phyloP scores from a whole-genome alignment of 2,329 filamentous ascomycete genomes.

The Neophaeococcomyces aloes region DNA sequence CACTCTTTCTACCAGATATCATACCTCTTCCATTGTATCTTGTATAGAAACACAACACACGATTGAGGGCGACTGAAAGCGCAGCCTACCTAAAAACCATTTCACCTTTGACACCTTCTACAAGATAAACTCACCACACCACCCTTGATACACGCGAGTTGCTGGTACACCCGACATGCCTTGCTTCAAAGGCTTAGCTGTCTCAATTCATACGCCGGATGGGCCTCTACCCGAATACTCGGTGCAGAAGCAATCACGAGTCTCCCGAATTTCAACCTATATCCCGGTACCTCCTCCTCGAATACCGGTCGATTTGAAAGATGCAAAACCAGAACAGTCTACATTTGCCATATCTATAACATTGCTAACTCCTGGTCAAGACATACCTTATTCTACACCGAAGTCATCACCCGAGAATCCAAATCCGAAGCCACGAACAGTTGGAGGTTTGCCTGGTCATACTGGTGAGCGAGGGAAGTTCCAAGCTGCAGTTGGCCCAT shows the following conservation, averaged over 20 bases:
- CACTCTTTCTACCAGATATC: too few relatives aligned
- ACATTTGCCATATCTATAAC: slow-evolving; percentile 98
- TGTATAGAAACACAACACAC: too few relatives aligned
- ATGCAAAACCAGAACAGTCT: slow-evolving; percentile 75
- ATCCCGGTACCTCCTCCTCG: slow-evolving; percentile 89
- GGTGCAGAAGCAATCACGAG: slow-evolving; percentile 83
- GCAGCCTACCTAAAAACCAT: too few relatives aligned
- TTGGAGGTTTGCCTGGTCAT: slow-evolving; percentile 57
- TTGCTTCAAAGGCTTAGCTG: slow-evolving; percentile 98
- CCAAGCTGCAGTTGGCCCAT: slow-evolving; percentile 58
- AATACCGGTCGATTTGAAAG: slow-evolving; percentile 52
- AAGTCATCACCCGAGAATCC: slow-evolving; percentile 68
- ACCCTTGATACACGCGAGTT: too few relatives aligned
- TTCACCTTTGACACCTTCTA: too few relatives aligned
- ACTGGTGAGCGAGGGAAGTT: slow-evolving; percentile 43
- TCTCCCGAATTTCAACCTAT: slow-evolving; percentile 90
- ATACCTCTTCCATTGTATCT: too few relatives aligned
- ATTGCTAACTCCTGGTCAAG: slow-evolving; percentile 73
- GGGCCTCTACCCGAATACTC: slow-evolving; percentile 83
- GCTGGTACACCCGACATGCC: slow-evolving; percentile 49
- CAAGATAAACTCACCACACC: too few relatives aligned
- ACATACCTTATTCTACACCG: slow-evolving; percentile 85
- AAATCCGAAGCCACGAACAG: slow-evolving; percentile 69
- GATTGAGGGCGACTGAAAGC: too few relatives aligned
- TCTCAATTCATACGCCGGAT: slow-evolving; percentile 80